Base-by-base conservation (phyloP, 2,329 filamentous ascomycete genomes). In the Pestalotiopsis sp. region DNA sequence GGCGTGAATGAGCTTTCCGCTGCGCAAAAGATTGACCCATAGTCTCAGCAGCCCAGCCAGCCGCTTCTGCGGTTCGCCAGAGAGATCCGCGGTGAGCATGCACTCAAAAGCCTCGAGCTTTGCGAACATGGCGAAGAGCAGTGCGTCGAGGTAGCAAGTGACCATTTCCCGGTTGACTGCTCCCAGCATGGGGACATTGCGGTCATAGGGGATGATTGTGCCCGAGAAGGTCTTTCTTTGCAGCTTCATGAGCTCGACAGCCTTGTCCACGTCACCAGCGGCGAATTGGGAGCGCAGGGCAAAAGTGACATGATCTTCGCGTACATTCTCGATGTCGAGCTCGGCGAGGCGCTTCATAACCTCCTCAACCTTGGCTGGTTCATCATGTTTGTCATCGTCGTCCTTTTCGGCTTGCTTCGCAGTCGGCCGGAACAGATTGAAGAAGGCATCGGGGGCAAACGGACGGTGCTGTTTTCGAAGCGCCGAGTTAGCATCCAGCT, bases 91-190 rank as follows among this genome's bases (percentile, higher is more conserved):
- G 78, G 93, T 95, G 41, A 98, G 85, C 86, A 98, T 97, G 63
- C 92, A 93, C 79, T 98, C 95, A 78, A 97, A 99, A 71, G 92
- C 95, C 72, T 94, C 92, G 49, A 98, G 86, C 69, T 93, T 91
- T 20, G 93, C 92, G 78, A 98, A 98, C 94, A 99, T 98, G 78
- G 95, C 92, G 78, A 98, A 98, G 1, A 99, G 86, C 25, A 98
- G 83, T 0, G 95, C 88, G 78, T 98, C 96, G 17, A 98, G 84
- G 78, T 97, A 98, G 82, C 96, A 99, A n/a, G 95, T 98, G 45
- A 97, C 94, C 62, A 88, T 89, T 59, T 91, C 87, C 62, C 94
- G 87, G 76, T 99, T 99, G 74, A 93, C 92, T 13, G 96, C 95
- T 6, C 96, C 96, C 4, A 93, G 82, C 83, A 98, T 90, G 68